phyloP scores from a whole-genome alignment of 441 rosid genomes.

The Geranium incanum region DNA sequence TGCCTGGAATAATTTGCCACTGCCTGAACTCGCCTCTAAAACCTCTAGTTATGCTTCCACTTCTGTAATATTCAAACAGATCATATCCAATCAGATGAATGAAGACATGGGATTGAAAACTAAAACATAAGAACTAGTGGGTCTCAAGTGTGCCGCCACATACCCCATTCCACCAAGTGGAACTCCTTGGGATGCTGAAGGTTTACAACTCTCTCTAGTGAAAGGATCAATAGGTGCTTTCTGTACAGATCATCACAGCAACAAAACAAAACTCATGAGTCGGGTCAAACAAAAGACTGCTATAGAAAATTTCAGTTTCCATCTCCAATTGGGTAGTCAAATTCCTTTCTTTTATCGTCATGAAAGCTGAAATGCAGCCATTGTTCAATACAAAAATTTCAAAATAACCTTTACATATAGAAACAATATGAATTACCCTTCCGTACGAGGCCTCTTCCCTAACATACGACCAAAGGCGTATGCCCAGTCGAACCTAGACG shows the following conservation, averaged over 20 bases:
- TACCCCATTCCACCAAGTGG: slow-evolving; percentile 99
- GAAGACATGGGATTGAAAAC: slow-evolving; percentile 5
- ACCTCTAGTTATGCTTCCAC: slow-evolving; percentile 97
- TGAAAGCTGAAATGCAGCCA: neutral
- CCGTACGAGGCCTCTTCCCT: slow-evolving; percentile 98
- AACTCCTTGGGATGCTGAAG: slow-evolving; percentile 96
- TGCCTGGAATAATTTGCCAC: slow-evolving; percentile 89
- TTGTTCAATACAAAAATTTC: neutral
- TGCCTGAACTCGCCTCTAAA: slow-evolving; percentile 97
- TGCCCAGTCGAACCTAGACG: slow-evolving; percentile 68
- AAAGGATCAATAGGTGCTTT: slow-evolving; percentile 99
- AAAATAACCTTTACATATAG: neutral
- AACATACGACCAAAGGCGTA: slow-evolving; percentile 88
- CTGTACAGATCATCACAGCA: slow-evolving; percentile 31
- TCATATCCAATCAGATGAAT: slow-evolving; percentile 19
- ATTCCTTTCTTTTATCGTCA: neutral
- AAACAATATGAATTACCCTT: slow-evolving; percentile 54
- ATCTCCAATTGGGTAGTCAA: neutral
- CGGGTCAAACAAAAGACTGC: neutral
- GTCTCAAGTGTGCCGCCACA: slow-evolving; percentile 15
- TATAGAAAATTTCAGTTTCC: neutral
- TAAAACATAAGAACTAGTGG: slow-evolving; percentile 11
- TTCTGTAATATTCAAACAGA: slow-evolving; percentile 40
- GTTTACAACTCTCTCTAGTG: slow-evolving; percentile 79
- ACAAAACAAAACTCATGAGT: slow-evolving; percentile 9